A percentile compares a stretch with the other conserved stretches of the same genome.
Evolutionary conservation across 441 rosid species (phyloP).

Genomic region (Sinapis alba): DNA sequence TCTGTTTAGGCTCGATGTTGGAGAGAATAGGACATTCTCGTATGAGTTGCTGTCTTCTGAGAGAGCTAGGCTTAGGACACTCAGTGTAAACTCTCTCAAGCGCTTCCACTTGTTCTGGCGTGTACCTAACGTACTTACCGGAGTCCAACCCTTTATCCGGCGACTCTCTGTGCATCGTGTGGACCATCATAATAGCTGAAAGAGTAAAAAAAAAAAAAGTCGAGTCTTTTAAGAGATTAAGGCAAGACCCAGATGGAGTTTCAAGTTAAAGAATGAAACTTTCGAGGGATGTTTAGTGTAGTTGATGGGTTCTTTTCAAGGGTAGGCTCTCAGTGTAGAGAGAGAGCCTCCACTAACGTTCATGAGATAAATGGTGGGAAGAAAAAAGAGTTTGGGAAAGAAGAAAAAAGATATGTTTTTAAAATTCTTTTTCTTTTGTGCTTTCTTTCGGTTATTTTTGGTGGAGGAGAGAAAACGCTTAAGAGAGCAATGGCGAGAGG

Average conservation of each 20-base stretch:
- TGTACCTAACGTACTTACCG: conserved; percentile 90
- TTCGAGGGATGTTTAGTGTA: conserved; percentile 4
- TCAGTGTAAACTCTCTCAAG: conserved; percentile 87
- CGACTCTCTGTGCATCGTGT: conserved; percentile 59
- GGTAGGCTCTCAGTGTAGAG: conserved; percentile 43
- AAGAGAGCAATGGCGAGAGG: conserved; percentile 34
- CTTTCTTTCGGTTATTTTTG: conserved; percentile 12
- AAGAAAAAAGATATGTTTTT: not conserved
- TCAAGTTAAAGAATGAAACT: conserved; percentile 1
- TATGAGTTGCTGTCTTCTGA: conserved; percentile 92
- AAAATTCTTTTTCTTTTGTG: not conserved
- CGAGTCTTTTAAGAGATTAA: not conserved
- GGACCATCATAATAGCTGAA: conserved; percentile 54
- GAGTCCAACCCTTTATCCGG: conserved; percentile 68
- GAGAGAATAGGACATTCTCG: conserved; percentile 89
- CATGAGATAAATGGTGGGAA: conserved; percentile 44
- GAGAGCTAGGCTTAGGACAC: conserved; percentile 93
- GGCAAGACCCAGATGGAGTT: not conserved
- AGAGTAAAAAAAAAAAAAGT: not conserved
- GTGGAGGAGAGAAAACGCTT: conserved; percentile 28
- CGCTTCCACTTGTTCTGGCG: conserved; percentile 97
- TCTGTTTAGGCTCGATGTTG: conserved; percentile 90
- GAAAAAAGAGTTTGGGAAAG: conserved; percentile 2
- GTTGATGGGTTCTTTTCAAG: conserved; percentile 34
- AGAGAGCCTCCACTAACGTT: conserved; percentile 44